A percentile compares a stretch with the other conserved stretches of the same genome.
These are phyloP conservation scores for Saccharata proteae DNA, from an alignment of 2,329 filamentous ascomycete genomes.

Conservation along the genomic window DNA sequence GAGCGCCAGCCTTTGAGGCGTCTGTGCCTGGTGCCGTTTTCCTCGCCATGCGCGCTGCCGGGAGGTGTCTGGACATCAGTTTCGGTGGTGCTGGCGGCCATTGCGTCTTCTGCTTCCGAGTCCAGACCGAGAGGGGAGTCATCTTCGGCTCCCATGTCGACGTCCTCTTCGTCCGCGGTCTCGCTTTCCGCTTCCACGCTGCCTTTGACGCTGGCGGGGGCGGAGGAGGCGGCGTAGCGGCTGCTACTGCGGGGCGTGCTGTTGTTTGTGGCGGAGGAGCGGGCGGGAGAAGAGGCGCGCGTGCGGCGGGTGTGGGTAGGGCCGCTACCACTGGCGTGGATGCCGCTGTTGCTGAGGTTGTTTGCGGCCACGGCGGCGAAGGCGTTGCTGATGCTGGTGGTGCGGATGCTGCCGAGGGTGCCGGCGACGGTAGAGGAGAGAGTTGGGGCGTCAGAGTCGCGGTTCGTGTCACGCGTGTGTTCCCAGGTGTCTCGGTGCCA, in stretches of 20 bases:
- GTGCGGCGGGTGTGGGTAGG: not conserved
- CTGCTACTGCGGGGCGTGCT: slow-evolving; percentile 4
- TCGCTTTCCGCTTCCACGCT: slow-evolving; percentile 8
- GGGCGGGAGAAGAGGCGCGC: slow-evolving; percentile 5
- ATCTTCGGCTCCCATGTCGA: slow-evolving; percentile 1
- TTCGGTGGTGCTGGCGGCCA: not conserved
- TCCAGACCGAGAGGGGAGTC: slow-evolving; percentile 1
- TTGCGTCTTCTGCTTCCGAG: not conserved
- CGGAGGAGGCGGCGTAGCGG: slow-evolving; percentile 6
- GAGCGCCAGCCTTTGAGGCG: not conserved
- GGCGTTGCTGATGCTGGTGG: slow-evolving; percentile 5
- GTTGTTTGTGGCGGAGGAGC: slow-evolving; percentile 5
- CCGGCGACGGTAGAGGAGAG: slow-evolving; percentile 8
- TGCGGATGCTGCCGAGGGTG: slow-evolving; percentile 7
- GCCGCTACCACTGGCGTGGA: not conserved
- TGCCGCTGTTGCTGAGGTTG: too few species aligned
- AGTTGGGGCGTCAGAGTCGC: slow-evolving; percentile 8
- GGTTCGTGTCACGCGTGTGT: slow-evolving; percentile 4
- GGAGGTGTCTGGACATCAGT: slow-evolving; percentile 2
- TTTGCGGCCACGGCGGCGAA: slow-evolving; percentile 1
- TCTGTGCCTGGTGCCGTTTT: slow-evolving; percentile 4
- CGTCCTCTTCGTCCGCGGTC: slow-evolving; percentile 7
- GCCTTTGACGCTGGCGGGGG: slow-evolving; percentile 8
- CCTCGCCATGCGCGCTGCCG: slow-evolving; percentile 3
- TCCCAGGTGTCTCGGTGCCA: slow-evolving; percentile 8